These are phyloP conservation scores for Hyaloscypha finlandica DNA, from an alignment of 495 filamentous ascomycete genomes.

Conservation along the genomic window DNA sequence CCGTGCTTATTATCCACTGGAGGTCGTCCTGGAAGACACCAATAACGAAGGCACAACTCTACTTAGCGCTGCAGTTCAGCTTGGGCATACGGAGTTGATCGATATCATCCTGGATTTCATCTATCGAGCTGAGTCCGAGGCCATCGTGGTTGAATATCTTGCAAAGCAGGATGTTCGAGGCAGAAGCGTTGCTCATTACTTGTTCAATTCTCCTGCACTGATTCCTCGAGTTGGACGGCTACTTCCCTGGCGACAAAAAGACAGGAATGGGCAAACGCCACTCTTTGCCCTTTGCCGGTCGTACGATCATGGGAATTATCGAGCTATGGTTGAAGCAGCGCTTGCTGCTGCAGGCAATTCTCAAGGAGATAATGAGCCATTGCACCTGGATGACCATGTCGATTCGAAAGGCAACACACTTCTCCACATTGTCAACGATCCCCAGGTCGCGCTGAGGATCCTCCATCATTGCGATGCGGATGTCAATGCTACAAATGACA, in stretches of 20 bases:
- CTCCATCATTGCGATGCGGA: constrained; percentile 85
- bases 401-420: constrained; percentile 93
- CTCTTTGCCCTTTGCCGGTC: constrained; percentile 92
- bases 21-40: constrained; percentile 73
- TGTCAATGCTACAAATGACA: constrained; percentile 95
- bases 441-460: constrained; percentile 71
- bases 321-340: constrained; percentile 78
- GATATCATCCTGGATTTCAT: constrained; percentile 73
- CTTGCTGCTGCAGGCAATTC: constrained; percentile 70
- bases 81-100: constrained; percentile 72
- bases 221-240: constrained; percentile 72
- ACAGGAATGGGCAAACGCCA: constrained; percentile 96
- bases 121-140: constrained; percentile 49
- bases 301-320: constrained; percentile 90
- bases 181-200: constrained; percentile 87
- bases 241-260: constrained; percentile 85
- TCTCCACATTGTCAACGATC: constrained; percentile 88
- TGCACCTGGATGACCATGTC: constrained; percentile 92
- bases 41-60: constrained; percentile 90
- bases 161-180: constrained; percentile 77
- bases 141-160: constrained; percentile 60
- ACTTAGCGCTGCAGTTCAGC: constrained; percentile 90
- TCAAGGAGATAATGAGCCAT: constrained; percentile 74
- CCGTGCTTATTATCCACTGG: constrained; percentile 67
- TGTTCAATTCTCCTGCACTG: constrained; percentile 88